Evolutionary conservation across 2,329 filamentous ascomycete genomes (phyloP).

Genomic region (Zalaria obscura): DNA sequence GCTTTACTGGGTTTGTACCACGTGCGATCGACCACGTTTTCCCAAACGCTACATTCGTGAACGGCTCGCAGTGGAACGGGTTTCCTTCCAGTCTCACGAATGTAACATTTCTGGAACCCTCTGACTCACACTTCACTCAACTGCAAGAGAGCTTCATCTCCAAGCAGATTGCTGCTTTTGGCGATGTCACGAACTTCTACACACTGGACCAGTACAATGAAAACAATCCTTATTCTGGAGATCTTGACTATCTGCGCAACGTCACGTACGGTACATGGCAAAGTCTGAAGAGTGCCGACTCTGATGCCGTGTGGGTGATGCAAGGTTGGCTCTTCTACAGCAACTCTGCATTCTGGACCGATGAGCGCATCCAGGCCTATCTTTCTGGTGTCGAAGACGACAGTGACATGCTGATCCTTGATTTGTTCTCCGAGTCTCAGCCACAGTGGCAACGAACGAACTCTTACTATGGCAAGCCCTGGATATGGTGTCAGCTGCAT

Average conservation of each 20-base stretch:
- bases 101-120: conserved; percentile 34
- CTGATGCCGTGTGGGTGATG: conserved; percentile 37
- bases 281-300: conserved; percentile 33
- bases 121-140: conserved; percentile 27
- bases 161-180: conserved; percentile 33
- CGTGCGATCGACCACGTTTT: conserved; percentile 24
- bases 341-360: conserved; percentile 29
- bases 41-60: conserved; percentile 29
- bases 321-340: conserved; percentile 38
- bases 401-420: conserved; percentile 35
- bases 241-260: conserved; percentile 28
- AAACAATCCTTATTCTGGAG: conserved; percentile 32
- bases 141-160: conserved; percentile 32
- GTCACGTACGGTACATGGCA: conserved; percentile 30
- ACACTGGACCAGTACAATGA: conserved; percentile 42
- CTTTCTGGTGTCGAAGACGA: conserved; percentile 30
- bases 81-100: conserved; percentile 30
- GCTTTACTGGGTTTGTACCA: conserved; percentile 38
- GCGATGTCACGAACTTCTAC: conserved; percentile 34
- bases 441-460: conserved; percentile 38
- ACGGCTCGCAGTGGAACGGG: conserved; percentile 28
- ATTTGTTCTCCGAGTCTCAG: conserved; percentile 34
- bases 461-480: conserved; percentile 37
- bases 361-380: conserved; percentile 33
- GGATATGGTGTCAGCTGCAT: conserved; percentile 41